These are phyloP conservation scores for Wickerhamiella pararugosa DNA, from an alignment of 1,139 yeast species.

Conservation along the genomic window DNA sequence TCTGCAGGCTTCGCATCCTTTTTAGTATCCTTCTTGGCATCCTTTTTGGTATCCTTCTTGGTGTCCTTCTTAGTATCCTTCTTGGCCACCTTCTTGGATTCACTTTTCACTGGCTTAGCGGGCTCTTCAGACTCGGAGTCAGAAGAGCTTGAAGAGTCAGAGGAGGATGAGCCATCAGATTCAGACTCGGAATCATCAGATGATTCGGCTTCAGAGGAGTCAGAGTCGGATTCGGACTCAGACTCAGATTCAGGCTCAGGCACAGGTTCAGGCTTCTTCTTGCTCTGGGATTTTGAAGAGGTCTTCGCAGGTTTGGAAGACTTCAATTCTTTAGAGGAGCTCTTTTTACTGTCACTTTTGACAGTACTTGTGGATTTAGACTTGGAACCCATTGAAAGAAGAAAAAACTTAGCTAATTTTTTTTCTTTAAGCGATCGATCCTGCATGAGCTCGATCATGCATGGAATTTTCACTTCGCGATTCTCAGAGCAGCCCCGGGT, in stretches of 20 bases:
- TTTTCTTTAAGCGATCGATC: not conserved
- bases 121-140: conserved; percentile 7
- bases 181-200: conserved; percentile 12
- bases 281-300: conserved; percentile 17
- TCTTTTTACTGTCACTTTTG: not conserved
- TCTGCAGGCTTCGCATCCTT: conserved; percentile 1
- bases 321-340: conserved; percentile 2
- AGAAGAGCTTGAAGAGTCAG: not conserved
- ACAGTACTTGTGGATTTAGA: not conserved
- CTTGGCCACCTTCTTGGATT: not conserved
- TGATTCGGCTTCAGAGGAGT: conserved; percentile 18
- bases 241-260: conserved; percentile 26
- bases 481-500: too few relatives aligned
- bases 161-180: conserved; percentile 23
- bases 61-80: conserved; percentile 22
- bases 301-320: conserved; percentile 6
- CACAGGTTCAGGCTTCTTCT: conserved; percentile 21
- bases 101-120: conserved; percentile 1
- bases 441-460: too few relatives aligned
- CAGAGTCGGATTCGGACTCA: conserved; percentile 19
- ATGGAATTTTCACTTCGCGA: too few relatives aligned
- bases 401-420: conserved; percentile 5
- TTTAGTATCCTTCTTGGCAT: conserved; percentile 6
- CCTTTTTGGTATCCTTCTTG: conserved; percentile 13
- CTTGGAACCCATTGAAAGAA: conserved; percentile 5